phyloP scores from a whole-genome alignment of 768 basidiomycete species.

The Grammothele lineata region DNA sequence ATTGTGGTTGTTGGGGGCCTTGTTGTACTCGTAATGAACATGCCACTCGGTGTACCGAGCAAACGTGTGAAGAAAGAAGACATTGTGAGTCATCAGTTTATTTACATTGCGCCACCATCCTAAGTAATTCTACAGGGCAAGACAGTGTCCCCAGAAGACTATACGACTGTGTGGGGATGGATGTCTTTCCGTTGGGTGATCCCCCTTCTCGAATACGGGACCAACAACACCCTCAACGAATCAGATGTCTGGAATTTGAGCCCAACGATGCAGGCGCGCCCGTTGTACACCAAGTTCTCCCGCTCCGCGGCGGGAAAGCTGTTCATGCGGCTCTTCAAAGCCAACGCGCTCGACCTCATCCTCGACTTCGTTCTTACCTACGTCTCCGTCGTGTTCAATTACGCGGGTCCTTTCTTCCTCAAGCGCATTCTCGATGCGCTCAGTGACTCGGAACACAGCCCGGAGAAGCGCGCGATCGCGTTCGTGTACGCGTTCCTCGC shows the following conservation, averaged over 20 bases:
- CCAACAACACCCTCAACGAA: conserved; percentile 56
- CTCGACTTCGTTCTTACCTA: conserved; percentile 68
- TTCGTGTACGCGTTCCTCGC: conserved; percentile 79
- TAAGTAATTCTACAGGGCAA: conserved; percentile 36
- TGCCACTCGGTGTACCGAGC: conserved; percentile 69
- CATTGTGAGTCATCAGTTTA: conserved; percentile 46
- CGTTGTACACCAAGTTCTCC: conserved; percentile 51
- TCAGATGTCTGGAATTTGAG: conserved; percentile 70
- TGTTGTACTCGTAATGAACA: conserved; percentile 46
- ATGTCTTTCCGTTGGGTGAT: conserved; percentile 68
- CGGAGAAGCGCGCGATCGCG: conserved; percentile 52
- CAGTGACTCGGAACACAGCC: conserved; percentile 21
- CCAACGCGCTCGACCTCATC: conserved; percentile 44
- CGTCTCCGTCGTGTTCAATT: conserved; percentile 70
- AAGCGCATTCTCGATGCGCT: conserved; percentile 69
- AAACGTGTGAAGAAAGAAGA: conserved; percentile 44
- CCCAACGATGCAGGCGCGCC: conserved; percentile 60
- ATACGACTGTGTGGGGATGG: conserved; percentile 70
- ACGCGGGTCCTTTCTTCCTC: conserved; percentile 81
- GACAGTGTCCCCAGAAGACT: conserved; percentile 69
- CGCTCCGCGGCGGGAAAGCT: conserved; percentile 31
- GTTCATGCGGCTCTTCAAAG: conserved; percentile 38
- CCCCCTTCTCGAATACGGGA: conserved; percentile 53
- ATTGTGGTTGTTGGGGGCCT: conserved; percentile 39
- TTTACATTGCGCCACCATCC: not conserved